Conservation (phyloP, 164 flowering plant species). For the Piper betle region DNA sequence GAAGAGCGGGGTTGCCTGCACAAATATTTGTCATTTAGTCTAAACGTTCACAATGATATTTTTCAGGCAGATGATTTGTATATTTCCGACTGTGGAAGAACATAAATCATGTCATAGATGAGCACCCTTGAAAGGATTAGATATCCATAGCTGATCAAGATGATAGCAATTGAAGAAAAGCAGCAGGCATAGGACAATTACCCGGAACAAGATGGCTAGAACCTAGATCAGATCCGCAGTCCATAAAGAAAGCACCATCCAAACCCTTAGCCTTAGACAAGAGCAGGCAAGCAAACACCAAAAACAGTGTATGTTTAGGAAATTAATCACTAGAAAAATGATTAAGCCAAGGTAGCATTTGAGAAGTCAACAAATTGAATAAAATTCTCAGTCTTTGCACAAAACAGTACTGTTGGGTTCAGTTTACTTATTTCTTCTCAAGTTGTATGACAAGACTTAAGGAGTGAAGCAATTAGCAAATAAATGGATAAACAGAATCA, state of each 20-base stretch:
- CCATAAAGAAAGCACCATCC: conserved; percentile 77
- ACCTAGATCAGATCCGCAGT: conserved; percentile 77
- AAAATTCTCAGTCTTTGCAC: not conserved
- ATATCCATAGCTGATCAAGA: too few relatives aligned
- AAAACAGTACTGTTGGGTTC: not conserved
- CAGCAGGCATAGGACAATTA: conserved; percentile 15
- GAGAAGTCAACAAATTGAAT: not conserved
- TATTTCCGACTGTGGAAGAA: not conserved
- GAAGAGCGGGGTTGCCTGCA: conserved; percentile 76
- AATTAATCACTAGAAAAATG: not conserved
- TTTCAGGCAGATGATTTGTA: not conserved
- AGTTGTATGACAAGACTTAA: not conserved
- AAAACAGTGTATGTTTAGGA: not conserved
- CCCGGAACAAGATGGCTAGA: conserved; percentile 86
- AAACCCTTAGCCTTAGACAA: conserved; percentile 29
- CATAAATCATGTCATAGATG: not conserved
- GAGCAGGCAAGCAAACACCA: not conserved
- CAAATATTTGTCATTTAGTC: not conserved
- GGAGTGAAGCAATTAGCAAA: too few relatives aligned
- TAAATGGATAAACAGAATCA: not conserved
- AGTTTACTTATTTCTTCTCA: not conserved
- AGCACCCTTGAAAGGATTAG: too few relatives aligned
- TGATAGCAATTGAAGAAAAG: too few relatives aligned
- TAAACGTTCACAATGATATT: conserved; percentile 1
- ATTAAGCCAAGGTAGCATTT: not conserved